These are phyloP conservation scores for Daldinia caldariorum DNA, from an alignment of 495 filamentous ascomycete species.

Conservation along the genomic window DNA sequence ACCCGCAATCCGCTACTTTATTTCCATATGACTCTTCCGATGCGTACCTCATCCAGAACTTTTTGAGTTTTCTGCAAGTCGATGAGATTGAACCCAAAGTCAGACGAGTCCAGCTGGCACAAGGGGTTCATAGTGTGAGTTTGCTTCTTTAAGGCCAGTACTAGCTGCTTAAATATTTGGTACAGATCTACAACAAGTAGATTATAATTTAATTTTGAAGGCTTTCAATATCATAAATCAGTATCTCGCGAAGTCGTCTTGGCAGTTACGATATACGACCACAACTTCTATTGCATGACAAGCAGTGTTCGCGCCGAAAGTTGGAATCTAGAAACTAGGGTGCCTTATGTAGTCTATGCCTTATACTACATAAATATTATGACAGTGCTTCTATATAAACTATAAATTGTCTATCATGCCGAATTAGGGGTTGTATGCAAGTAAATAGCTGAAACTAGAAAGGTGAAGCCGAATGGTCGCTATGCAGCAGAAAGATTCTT, in stretches of 20 bases:
- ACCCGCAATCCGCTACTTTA: not conserved
- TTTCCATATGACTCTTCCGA: not conserved
- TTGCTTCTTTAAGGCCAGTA: no score
- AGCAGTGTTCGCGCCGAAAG: not conserved
- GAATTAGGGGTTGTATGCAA: not conserved
- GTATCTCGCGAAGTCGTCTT: not conserved
- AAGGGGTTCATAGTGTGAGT: no score
- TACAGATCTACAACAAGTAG: not conserved
- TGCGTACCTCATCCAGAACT: not conserved
- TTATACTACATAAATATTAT: not conserved
- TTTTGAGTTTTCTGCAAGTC: not conserved
- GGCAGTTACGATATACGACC: not conserved
- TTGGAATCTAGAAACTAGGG: no score
- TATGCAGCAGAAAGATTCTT: slow-evolving; percentile 50
- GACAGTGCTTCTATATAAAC: not conserved
- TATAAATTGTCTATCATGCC: not conserved
- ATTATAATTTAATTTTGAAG: not conserved
- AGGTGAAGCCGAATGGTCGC: not conserved
- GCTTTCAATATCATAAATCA: not conserved
- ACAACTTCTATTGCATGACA: not conserved
- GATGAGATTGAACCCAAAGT: not conserved
- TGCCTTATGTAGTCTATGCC: not conserved
- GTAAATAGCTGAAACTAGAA: not conserved
- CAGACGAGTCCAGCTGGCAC: not conserved
- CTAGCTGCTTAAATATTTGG: not conserved